Conservation (phyloP, 805 yeast species). For the Hermanozyma aechmeae region DNA sequence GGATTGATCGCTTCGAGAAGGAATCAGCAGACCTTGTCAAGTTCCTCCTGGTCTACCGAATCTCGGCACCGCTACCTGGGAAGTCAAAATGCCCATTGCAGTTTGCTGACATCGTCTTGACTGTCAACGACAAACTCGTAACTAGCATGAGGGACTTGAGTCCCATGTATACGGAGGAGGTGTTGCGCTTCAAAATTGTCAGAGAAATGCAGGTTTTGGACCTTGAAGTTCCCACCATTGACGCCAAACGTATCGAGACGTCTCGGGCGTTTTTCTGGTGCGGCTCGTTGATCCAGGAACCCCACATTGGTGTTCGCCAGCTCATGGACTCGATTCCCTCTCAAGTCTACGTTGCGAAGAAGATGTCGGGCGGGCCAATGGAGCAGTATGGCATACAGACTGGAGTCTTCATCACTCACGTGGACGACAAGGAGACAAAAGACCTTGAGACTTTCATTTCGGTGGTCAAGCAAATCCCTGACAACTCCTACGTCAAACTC, state of each 20-base stretch:
- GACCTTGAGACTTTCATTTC: conserved; percentile 58
- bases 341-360: conserved; percentile 70
- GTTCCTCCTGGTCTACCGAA: conserved; percentile 61
- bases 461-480: conserved; percentile 63
- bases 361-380: conserved; percentile 80
- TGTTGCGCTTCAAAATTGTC: conserved; percentile 52
- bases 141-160: conserved; percentile 61
- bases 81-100: conserved; percentile 26
- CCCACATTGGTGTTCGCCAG: conserved; percentile 91
- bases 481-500: conserved; percentile 71
- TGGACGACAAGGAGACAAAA: conserved; percentile 66
- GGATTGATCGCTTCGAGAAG: conserved; percentile 64
- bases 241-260: conserved; percentile 49
- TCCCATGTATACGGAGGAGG: conserved; percentile 33
- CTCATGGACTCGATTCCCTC: conserved; percentile 70
- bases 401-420: conserved; percentile 83
- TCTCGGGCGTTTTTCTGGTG: conserved; percentile 70
- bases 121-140: conserved; percentile 58
- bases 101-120: conserved; percentile 70
- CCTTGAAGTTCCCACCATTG: conserved; percentile 55
- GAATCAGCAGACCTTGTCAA: conserved; percentile 59
- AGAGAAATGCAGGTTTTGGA: conserved; percentile 61
- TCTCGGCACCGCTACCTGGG: conserved; percentile 38
- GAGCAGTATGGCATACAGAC: conserved; percentile 69
- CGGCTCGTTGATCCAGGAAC: conserved; percentile 74